Evolutionary conservation across 768 basidiomycete species (phyloP).

Genomic region (Hericium erinaceus): DNA sequence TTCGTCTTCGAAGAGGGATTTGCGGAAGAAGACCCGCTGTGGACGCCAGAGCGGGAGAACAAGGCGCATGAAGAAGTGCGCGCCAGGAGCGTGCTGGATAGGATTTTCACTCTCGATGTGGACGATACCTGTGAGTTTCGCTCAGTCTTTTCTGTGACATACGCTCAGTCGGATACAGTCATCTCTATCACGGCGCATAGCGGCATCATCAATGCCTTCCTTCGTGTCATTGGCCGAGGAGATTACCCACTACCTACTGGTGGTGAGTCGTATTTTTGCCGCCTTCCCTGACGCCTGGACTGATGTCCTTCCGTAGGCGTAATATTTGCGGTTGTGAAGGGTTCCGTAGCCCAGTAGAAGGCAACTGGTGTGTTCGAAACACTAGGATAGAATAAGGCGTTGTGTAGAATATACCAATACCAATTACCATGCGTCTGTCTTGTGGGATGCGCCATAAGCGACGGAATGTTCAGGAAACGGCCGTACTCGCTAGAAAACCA

Average conservation of each 20-base stretch:
- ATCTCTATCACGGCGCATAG: slow-evolving; percentile 12
- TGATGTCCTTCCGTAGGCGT: neutral
- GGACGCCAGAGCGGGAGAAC: slow-evolving; percentile 5
- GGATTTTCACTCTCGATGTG: slow-evolving; percentile 3
- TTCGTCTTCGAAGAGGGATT: slow-evolving; percentile 13
- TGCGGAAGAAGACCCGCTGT: slow-evolving; percentile 10
- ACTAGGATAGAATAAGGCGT: neutral
- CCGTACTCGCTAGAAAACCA: too few relatives aligned
- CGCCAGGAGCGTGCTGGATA: slow-evolving; percentile 11
- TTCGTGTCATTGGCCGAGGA: slow-evolving; percentile 9
- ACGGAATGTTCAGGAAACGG: too few relatives aligned
- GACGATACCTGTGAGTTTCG: slow-evolving; percentile 9
- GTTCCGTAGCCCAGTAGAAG: neutral
- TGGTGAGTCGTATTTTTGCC: slow-evolving; percentile 1
- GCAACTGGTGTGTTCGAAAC: too few relatives aligned
- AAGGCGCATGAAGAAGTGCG: slow-evolving; percentile 1
- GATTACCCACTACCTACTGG: slow-evolving; percentile 9
- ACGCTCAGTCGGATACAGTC: neutral
- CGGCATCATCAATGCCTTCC: slow-evolving; percentile 6
- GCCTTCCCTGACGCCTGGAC: neutral
- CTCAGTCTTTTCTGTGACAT: neutral
- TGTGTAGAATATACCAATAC: too few relatives aligned
- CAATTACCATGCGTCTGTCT: too few relatives aligned
- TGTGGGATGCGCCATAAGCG: too few relatives aligned
- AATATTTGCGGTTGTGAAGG: slow-evolving; percentile 10